Evolutionary conservation across 352 stramenopile species (phyloP).

Genomic region (Phytophthora melonis): DNA sequence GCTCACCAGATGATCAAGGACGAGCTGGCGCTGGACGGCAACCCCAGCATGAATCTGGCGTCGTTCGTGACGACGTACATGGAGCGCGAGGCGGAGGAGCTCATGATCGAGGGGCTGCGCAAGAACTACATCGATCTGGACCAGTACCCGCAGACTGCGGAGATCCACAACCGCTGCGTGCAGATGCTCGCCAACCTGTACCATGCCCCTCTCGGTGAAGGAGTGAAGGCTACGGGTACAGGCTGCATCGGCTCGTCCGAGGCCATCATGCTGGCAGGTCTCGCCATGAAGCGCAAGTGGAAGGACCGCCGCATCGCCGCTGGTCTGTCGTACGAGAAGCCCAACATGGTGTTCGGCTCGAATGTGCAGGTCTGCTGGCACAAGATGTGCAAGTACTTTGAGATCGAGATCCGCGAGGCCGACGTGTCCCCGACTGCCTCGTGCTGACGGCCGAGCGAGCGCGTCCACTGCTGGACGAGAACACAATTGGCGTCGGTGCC

Average conservation of each 20-base stretch:
- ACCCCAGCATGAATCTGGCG: slow-evolving; percentile 89
- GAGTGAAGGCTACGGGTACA: slow-evolving; percentile 70
- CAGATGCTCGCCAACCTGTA: slow-evolving; percentile 92
- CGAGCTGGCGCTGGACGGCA: slow-evolving; percentile 85
- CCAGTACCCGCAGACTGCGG: slow-evolving; percentile 89
- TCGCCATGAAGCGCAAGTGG: slow-evolving; percentile 82
- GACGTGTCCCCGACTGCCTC: slow-evolving; percentile 45
- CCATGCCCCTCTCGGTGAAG: slow-evolving; percentile 63
- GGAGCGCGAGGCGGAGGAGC: slow-evolving; percentile 85
- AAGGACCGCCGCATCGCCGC: slow-evolving; percentile 26
- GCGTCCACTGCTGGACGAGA: slow-evolving; percentile 86
- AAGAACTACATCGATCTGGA: slow-evolving; percentile 94
- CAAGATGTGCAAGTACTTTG: slow-evolving; percentile 36
- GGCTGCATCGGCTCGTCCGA: slow-evolving; percentile 92
- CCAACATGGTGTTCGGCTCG: slow-evolving; percentile 32
- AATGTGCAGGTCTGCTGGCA: slow-evolving; percentile 33
- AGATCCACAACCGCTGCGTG: slow-evolving; percentile 93
- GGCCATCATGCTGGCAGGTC: slow-evolving; percentile 86
- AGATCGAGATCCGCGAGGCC: slow-evolving; percentile 33
- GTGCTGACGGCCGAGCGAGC: slow-evolving; percentile 82
- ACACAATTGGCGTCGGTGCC: slow-evolving; percentile 90
- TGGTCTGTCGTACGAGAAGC: slow-evolving; percentile 20
- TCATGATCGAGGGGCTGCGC: slow-evolving; percentile 82
- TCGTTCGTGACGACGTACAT: slow-evolving; percentile 93
- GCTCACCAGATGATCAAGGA: slow-evolving; percentile 88